phyloP scores from a whole-genome alignment of 768 basidiomycete genomes.

The Butyriboletus loyo region DNA sequence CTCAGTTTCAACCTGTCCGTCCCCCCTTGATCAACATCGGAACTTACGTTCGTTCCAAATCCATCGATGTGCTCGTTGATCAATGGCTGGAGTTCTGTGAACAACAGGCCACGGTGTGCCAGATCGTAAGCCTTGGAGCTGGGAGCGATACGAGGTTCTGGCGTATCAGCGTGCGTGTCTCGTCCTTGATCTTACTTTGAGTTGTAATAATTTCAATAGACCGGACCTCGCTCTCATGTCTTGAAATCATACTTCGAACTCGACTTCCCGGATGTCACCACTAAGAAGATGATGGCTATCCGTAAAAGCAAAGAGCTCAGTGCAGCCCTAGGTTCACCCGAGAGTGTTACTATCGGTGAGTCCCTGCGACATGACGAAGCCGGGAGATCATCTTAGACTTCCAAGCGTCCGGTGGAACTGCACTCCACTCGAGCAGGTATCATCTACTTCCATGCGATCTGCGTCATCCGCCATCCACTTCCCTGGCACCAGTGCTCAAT shows the following conservation, averaged over 20 bases:
- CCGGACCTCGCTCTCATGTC: constrained; percentile 47
- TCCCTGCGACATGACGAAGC: not conserved
- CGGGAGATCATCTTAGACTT: not conserved
- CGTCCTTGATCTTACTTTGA: constrained; percentile 2
- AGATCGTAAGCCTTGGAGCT: constrained; percentile 92
- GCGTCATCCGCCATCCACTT: constrained; percentile 50
- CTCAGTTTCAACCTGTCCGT: constrained; percentile 54
- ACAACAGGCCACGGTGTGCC: constrained; percentile 49
- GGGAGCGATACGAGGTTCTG: constrained; percentile 97
- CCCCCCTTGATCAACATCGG: constrained; percentile 95
- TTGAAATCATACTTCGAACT: constrained; percentile 77
- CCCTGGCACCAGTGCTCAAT: constrained; percentile 38
- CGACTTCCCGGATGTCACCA: constrained; percentile 86
- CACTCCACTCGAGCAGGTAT: constrained; percentile 18
- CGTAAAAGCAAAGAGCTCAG: constrained; percentile 53
- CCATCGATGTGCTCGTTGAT: constrained; percentile 73
- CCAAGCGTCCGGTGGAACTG: constrained; percentile 37
- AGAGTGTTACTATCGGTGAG: constrained; percentile 17
- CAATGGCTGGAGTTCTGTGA: constrained; percentile 54
- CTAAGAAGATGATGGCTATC: constrained; percentile 79
- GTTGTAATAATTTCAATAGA: constrained; percentile 39
- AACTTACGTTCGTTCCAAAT: constrained; percentile 80
- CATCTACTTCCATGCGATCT: constrained; percentile 79
- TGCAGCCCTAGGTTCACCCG: constrained; percentile 17
- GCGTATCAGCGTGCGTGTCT: constrained; percentile 69